A percentile compares a stretch with the other conserved stretches of the same genome.
These are phyloP conservation scores for Globisporangium nagaii DNA, from an alignment of 352 stramenopile species.

Conservation along the genomic window DNA sequence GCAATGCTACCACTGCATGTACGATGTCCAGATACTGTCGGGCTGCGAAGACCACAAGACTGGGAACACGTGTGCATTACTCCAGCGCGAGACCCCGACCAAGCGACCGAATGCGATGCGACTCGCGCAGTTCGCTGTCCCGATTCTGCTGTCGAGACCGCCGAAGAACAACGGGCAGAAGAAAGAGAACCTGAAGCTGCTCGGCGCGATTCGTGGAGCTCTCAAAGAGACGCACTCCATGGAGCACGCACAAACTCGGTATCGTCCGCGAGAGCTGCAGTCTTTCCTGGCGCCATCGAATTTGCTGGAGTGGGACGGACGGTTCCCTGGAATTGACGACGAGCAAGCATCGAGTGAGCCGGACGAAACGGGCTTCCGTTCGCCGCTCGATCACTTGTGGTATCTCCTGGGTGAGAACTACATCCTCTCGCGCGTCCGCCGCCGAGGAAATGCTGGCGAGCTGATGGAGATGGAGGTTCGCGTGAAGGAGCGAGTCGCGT, in stretches of 20 bases:
- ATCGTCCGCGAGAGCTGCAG: constrained; percentile 6
- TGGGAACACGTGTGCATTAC: constrained; percentile 25
- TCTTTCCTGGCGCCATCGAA: constrained; percentile 34
- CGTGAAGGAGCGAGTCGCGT: constrained; percentile 50
- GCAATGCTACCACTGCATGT: constrained; percentile 72
- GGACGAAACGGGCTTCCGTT: background rate
- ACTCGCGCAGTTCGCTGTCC: constrained; percentile 49
- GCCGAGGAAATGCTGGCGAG: constrained; percentile 50
- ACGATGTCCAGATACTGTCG: constrained; percentile 62
- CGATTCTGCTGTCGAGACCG: constrained; percentile 43
- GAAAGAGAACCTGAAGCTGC: constrained; percentile 64
- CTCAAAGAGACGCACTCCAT: constrained; percentile 16
- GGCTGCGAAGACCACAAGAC: constrained; percentile 58
- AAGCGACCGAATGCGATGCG: constrained; percentile 21
- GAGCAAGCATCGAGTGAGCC: background rate
- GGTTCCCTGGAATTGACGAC: background rate
- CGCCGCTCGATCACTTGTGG: constrained; percentile 51
- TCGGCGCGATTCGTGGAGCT: constrained; percentile 47
- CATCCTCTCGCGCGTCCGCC: constrained; percentile 52
- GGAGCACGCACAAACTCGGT: background rate
- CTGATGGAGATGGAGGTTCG: constrained; percentile 55
- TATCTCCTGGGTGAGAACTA: constrained; percentile 72
- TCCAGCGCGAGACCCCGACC: constrained; percentile 9
- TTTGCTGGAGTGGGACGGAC: constrained; percentile 24
- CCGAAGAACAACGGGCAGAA: constrained; percentile 70